Evolutionary conservation across 2,329 filamentous ascomycete genomes (phyloP), one percentile per base, ranked within the genome.

Genomic region (Thelonectria discophora): DNA sequence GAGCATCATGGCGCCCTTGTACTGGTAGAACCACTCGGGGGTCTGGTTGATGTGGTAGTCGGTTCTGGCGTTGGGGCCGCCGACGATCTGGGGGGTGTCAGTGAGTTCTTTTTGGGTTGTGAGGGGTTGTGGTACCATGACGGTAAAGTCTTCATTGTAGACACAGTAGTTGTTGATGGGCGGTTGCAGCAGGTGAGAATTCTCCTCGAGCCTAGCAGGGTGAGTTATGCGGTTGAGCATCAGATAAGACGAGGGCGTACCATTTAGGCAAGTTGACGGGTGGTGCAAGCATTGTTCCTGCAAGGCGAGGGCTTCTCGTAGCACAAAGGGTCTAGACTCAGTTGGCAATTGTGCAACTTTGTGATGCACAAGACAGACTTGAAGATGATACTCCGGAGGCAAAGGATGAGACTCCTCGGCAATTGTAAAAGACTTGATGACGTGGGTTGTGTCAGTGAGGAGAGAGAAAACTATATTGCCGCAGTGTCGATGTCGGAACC

Each of bases 1-100:
- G 69, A 99, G 90, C 60, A 95, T 84, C 94, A 98, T 97, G 68
- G 90, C 89, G 68, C 95, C 95, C 72, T 89, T 89, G 85, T 97
- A 88, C 79, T 98, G 94, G 84, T 95, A 98, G 87, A 98, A 99
- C 90, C 94, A 98, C 78, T 98, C 95, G 12, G 95, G 89, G 0
- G 94, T 98, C 72, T 88, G 83, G 84, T 98, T 98, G 86, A 98
- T 94, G 84, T 98, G 95, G 83, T 97, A 99, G 83, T 98, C 95
- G 58, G 94, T 97, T 66, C 95, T 89, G 63, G 92, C 92, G 78
- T 98, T 98, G 73, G 95, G 95, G 12, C 95, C 95, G 75, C 95
- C 95, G 65, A 99, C 94, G 71, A 97, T 93, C 90, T 88, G 66
- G 12, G 17, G 13, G 6, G 52, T 40, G 17, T 34, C 48, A 58